These are phyloP conservation scores for Colletotrichum theobromicola DNA, from an alignment of 2,329 filamentous ascomycete species.

Conservation along the genomic window DNA sequence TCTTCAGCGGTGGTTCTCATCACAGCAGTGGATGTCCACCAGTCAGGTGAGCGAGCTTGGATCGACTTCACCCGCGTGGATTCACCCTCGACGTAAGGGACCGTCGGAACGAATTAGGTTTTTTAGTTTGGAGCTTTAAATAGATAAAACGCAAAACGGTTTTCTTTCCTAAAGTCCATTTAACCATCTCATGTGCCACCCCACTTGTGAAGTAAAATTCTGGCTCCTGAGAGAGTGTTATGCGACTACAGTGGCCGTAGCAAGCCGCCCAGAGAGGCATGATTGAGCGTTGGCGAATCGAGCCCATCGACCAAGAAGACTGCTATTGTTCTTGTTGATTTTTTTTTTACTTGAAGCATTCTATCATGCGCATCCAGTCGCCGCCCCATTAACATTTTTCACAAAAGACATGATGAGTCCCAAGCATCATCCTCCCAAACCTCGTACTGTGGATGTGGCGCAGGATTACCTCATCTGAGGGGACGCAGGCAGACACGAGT, in stretches of 20 bases:
- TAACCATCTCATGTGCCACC: neutral
- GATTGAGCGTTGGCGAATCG: neutral
- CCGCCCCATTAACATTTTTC: neutral
- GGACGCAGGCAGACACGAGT: neutral
- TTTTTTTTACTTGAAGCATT: fast-evolving
- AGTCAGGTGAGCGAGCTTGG: neutral
- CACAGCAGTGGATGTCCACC: neutral
- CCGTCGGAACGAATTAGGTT: too few species aligned
- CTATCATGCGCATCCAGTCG: neutral
- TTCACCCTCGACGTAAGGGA: too few species aligned
- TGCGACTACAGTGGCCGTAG: neutral
- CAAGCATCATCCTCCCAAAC: neutral
- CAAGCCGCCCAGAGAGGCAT: neutral
- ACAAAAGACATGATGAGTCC: neutral
- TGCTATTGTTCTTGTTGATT: neutral
- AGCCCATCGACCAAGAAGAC: neutral
- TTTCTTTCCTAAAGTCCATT: neutral
- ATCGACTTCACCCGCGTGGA: neutral
- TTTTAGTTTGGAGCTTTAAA: too few species aligned
- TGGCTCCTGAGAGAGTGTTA: neutral
- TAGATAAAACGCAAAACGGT: too few species aligned
- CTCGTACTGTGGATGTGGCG: neutral
- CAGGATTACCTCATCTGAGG: neutral
- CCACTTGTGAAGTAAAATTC: neutral
- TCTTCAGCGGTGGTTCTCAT: neutral